phyloP scores from a whole-genome alignment of 2,329 filamentous ascomycete species.

The Xylariomycetidae sp. region DNA sequence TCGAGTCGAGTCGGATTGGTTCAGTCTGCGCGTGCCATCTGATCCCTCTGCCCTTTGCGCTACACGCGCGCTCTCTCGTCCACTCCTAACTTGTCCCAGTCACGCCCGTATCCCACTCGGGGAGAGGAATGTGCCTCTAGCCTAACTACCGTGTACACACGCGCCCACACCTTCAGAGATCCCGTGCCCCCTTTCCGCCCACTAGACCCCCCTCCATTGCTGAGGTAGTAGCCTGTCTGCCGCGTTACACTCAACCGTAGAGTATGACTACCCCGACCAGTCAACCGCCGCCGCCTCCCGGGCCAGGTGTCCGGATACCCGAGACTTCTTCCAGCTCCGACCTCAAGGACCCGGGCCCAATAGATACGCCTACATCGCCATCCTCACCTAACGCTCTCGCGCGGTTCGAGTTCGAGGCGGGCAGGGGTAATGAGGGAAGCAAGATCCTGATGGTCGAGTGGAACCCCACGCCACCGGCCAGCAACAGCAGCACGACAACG shows the following conservation, averaged over 20 bases:
- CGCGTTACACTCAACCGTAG: no score
- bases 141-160: constrained; percentile 10
- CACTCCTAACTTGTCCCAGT: no score
- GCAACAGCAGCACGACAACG: constrained; percentile 39
- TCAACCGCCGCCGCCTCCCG: not conserved
- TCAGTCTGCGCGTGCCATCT: constrained; percentile 4
- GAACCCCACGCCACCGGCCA: constrained; percentile 44
- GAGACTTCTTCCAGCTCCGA: constrained; percentile 6
- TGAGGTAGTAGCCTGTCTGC: no score
- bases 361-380: constrained; percentile 40
- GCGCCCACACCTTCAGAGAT: constrained; percentile 6
- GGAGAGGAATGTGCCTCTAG: constrained; percentile 19
- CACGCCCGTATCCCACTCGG: no score
- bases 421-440: constrained; percentile 73
- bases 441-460: constrained; percentile 94
- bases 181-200: constrained; percentile 8
- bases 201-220: constrained; percentile 14
- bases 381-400: constrained; percentile 56
- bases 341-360: constrained; percentile 17
- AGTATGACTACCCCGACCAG: no score
- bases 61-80: constrained; percentile 24
- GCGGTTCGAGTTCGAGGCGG: constrained; percentile 81
- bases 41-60: constrained; percentile 16
- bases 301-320: constrained; percentile 9
- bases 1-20: constrained; percentile 12